Conservation (phyloP, 169 alveolate genomes). For the Plasmodium knowlesi region DNA sequence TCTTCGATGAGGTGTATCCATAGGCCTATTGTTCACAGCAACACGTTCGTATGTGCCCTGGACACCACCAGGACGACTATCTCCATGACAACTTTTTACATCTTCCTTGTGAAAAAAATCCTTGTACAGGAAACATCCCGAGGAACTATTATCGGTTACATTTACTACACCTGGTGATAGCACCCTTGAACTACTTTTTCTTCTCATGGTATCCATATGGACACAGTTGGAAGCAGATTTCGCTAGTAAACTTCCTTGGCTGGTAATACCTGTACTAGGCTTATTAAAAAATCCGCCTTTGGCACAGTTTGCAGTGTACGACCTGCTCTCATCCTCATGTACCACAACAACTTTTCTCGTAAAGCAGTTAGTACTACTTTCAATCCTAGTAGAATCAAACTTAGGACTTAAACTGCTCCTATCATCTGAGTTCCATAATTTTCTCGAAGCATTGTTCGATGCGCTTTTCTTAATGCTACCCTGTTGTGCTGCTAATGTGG, state of each 20-base stretch:
- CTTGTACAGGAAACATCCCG: slow-evolving; percentile 1
- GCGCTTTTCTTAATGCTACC: not conserved
- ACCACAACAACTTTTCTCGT: not conserved
- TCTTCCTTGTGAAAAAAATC: not conserved
- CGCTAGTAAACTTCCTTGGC: not conserved
- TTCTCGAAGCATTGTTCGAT: not conserved
- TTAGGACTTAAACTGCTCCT: not conserved
- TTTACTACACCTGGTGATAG: not conserved
- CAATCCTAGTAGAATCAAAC: not conserved
- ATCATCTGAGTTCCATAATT: not conserved
- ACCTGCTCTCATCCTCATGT: not conserved
- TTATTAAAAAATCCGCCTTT: not conserved
- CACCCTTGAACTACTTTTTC: not conserved
- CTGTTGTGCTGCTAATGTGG: not conserved
- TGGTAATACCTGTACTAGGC: not conserved
- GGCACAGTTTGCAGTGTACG: not conserved
- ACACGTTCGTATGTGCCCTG: not conserved
- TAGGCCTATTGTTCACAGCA: not conserved
- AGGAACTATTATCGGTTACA: not conserved
- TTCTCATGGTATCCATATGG: not conserved
- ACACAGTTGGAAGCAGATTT: not conserved
- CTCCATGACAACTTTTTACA: not conserved
- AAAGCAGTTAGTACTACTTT: not conserved
- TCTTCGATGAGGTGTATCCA: not conserved
- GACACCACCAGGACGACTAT: not conserved